Base-by-base conservation (phyloP, 164 flowering plant genomes). In the Aristolochia fimbriata region DNA sequence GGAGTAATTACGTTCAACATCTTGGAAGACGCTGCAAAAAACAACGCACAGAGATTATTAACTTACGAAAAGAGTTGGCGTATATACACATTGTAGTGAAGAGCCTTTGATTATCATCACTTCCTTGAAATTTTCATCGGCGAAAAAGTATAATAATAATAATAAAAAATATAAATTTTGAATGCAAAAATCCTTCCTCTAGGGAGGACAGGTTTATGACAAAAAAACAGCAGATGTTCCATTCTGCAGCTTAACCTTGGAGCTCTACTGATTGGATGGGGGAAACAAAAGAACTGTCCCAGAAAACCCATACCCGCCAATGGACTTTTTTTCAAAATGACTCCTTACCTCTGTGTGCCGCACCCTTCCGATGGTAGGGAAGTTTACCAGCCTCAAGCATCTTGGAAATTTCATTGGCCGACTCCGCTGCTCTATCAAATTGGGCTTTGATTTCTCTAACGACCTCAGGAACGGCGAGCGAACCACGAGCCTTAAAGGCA, bases 311-410 rank as follows among this genome's bases (percentile, higher is more conserved):
- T 37, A 7, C 30, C 30, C 30, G 30, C 1, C 11, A 37, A 37
- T 37, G 9, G 43, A 37, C 43, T 37, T 37, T 5, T 7, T 37
- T 7, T 37, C 43, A 3, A 37, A 37, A 37, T 37, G 43, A 37
- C 43, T 10, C 0, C 7, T 46, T 73, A 83, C 87, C 92, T 73
- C 75, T 84, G 66, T 71, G 63, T 25, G 79, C 81, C 45, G 82
- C 79, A 61, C 73, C 75, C 66, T 83, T 91, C 12, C 78, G 76
- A 13, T 76, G 76, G 70, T 88, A 79, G 0, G 81, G 96, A 55
- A 77, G 76, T 63, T 78, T 91, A 27, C 96, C 97, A 23, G 69
- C 96, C 70, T 94, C 97, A 22, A 94, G 96, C 59, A 88, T 72
- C 76, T 70, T 72, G 6, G 90, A 83, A 58, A 94, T 79, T 68